These are phyloP conservation scores for Gossypium turneri DNA, from an alignment of 345 rosid genomes.

Conservation along the genomic window DNA sequence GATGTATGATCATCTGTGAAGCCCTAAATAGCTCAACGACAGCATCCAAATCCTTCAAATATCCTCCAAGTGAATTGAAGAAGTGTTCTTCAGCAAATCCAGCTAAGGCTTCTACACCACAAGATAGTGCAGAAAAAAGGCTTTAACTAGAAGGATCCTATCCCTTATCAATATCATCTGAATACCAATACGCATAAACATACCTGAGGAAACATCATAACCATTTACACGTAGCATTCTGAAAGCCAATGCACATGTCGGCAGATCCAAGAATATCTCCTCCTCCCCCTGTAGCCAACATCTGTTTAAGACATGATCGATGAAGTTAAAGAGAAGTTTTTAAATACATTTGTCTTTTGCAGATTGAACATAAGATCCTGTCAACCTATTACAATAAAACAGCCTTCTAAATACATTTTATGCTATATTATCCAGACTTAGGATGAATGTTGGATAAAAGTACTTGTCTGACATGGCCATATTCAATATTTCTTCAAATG, in stretches of 20 bases:
- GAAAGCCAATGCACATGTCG: conserved; percentile 72
- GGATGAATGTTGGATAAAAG: not conserved
- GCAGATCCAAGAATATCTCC: conserved; percentile 53
- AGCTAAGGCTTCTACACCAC: conserved; percentile 47
- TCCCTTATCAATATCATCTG: not conserved
- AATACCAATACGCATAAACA: conserved; percentile 1
- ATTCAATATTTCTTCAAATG: not conserved
- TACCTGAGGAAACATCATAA: conserved; percentile 74
- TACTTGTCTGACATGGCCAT: not conserved
- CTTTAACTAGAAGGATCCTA: not conserved
- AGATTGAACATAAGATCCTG: not conserved
- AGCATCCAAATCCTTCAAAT: conserved; percentile 42
- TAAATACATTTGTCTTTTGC: not conserved
- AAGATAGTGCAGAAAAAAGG: not conserved
- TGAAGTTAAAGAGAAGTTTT: not conserved
- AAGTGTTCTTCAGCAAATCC: conserved; percentile 53
- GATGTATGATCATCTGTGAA: conserved; percentile 43
- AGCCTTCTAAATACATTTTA: not conserved
- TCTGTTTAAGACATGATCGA: conserved; percentile 36
- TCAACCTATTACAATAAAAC: not conserved
- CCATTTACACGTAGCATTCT: conserved; percentile 61
- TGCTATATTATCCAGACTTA: not conserved
- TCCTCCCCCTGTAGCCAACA: conserved; percentile 72
- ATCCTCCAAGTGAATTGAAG: conserved; percentile 53
- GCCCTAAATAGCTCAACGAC: conserved; percentile 68